Evolutionary conservation across 352 stramenopile species (phyloP), one percentile per base, ranked within the genome.

Genomic region (Phytophthora uliginosa): DNA sequence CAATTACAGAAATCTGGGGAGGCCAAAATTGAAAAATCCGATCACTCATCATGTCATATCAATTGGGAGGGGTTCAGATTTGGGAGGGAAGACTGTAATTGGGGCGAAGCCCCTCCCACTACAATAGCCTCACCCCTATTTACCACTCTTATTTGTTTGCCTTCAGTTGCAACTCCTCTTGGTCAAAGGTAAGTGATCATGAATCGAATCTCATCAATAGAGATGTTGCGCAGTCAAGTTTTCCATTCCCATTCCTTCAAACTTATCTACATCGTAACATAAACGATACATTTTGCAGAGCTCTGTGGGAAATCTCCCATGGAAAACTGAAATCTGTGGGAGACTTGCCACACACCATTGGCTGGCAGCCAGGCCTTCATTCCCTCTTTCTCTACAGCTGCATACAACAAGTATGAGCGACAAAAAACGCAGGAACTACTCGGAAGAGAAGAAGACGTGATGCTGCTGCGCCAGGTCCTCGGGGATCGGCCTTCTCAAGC

Each of bases 371-470:
- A 31, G 4, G 6, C 28, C 6, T 31, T 31, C 28, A 31, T 31
- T 31, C 28, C 28, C 28, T 31, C 28, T 31, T 31, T 31, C 28
- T 31, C 28, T 31, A 31, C 52, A 17, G 36, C 26, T 45, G 17
- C 15, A 13, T 38, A 42, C 4, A 4, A 10, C 28, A 58, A 58
- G 52, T 18, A 61, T 52, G 22, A 36, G n/a, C 10, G 34, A 61
- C n/a, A 10, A 53, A 26, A 66, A 59, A 15, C 33, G 60, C 24
- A 4, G 22, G 2, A 66, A 42, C 20, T 66, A 26, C 60, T 53
- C 31, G 2, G 48, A 66, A 26, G 50, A 64, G 50, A 64, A 38
- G 60, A 52, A n/a, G 31, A 59, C 17, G 47, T n/a, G 4, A 28
- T 53, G 34, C 59, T 51, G 55, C 4, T 66, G 13, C 48, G 33